These are phyloP conservation scores for Aspergillus jensenii DNA, from an alignment of 2,329 filamentous ascomycete species.

Conservation along the genomic window DNA sequence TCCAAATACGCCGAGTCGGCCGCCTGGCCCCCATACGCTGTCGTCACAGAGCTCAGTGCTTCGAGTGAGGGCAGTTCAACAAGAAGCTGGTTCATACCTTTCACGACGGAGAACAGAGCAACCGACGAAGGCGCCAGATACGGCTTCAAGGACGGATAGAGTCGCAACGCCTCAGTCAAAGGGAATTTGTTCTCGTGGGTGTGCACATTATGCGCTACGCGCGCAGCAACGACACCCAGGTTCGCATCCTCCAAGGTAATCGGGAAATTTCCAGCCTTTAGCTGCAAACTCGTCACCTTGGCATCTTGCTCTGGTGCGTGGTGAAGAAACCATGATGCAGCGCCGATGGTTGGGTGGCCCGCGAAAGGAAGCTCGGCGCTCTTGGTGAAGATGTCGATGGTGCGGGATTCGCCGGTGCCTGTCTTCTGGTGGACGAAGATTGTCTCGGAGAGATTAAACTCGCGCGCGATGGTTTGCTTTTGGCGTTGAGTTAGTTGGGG, in stretches of 20 bases:
- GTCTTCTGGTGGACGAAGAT: slow-evolving; percentile 50
- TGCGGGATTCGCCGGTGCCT: slow-evolving; percentile 18
- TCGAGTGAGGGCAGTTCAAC: slow-evolving; percentile 62
- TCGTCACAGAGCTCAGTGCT: slow-evolving; percentile 48
- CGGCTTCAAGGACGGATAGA: slow-evolving; percentile 27
- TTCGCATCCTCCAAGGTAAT: slow-evolving; percentile 31
- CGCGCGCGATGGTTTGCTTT: slow-evolving; percentile 55
- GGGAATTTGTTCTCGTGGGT: slow-evolving; percentile 32
- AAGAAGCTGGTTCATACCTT: slow-evolving; percentile 59
- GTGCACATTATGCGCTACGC: slow-evolving; percentile 38
- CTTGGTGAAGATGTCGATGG: slow-evolving; percentile 56
- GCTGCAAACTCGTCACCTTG: slow-evolving; percentile 43
- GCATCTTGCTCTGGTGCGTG: slow-evolving; percentile 18
- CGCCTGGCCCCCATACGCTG: slow-evolving; percentile 24
- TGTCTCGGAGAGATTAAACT: slow-evolving; percentile 61
- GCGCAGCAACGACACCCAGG: slow-evolving; percentile 25
- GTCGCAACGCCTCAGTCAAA: slow-evolving; percentile 21
- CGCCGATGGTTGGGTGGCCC: slow-evolving; percentile 59
- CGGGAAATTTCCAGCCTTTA: slow-evolving; percentile 58
- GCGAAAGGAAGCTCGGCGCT: slow-evolving; percentile 56
- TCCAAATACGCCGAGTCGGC: slow-evolving; percentile 27
- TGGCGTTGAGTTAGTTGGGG: slow-evolving; percentile 45
- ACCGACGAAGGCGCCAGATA: slow-evolving; percentile 17
- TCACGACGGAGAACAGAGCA: slow-evolving; percentile 40
- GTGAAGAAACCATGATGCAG: slow-evolving; percentile 48